Percentiles rank a stretch among this genome's conserved stretches.
Conservation (phyloP, 2,329 filamentous ascomycete species). For the Pseudogymnoascus sp. region DNA sequence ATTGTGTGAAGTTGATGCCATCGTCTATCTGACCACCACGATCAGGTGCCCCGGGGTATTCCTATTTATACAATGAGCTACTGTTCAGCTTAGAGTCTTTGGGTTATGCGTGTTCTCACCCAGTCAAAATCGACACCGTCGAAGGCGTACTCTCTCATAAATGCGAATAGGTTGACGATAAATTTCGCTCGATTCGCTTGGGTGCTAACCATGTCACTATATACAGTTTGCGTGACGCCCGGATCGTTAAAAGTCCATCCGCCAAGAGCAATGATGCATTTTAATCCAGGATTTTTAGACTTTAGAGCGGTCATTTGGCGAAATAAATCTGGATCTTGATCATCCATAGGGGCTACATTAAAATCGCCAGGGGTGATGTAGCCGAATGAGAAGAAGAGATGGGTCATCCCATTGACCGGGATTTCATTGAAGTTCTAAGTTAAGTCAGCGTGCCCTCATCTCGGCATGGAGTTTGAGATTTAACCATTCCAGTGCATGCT, state of each 20-base stretch:
- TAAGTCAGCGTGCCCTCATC: background rate
- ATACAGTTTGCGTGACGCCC: constrained; percentile 14
- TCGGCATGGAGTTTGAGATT: background rate
- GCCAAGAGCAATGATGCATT: constrained; percentile 22
- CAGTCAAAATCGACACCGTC: constrained; percentile 39
- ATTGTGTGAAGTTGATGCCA: background rate
- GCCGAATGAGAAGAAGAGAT: constrained; percentile 24
- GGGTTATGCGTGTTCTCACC: constrained; percentile 13
- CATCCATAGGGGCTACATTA: constrained; percentile 22
- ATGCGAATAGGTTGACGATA: constrained; percentile 29
- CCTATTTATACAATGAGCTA: background rate
- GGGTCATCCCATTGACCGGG: constrained; percentile 17
- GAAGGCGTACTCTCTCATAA: constrained; percentile 35
- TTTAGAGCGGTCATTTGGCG: background rate
- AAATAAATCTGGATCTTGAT: background rate
- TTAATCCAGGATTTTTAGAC: constrained; percentile 15
- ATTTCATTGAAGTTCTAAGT: constrained; percentile 12
- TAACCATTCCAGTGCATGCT: constrained; percentile 13
- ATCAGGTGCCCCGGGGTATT: constrained; percentile 9
- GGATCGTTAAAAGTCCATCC: constrained; percentile 16
- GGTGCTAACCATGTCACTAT: constrained; percentile 28
- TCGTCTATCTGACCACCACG: background rate
- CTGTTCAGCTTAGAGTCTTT: background rate
- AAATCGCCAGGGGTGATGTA: constrained; percentile 31
- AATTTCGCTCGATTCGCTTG: constrained; percentile 28